Percentiles rank a stretch among this genome's conserved stretches.
phyloP scores from a whole-genome alignment of 2,329 filamentous ascomycete species.

The Trichoderma gracile region DNA sequence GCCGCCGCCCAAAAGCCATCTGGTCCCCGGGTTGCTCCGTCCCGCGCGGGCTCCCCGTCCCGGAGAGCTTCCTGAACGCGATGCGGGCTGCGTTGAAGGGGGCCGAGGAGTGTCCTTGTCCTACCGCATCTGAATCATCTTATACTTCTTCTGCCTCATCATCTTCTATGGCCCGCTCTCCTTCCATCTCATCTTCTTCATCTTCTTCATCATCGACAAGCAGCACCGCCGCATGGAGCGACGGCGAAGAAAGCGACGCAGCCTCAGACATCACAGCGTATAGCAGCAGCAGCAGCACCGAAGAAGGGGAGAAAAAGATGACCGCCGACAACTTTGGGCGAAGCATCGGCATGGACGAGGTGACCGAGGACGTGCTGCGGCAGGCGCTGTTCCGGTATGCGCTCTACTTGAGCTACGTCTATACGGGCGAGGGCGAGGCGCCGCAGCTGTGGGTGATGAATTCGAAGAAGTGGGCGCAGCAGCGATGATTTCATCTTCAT shows the following conservation, averaged over 20 bases:
- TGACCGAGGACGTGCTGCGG: constrained; percentile 33
- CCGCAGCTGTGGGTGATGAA: constrained; percentile 39
- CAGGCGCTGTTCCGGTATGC: constrained; percentile 40
- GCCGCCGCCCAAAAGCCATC: constrained; percentile 33
- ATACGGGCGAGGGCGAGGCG: constrained; percentile 31
- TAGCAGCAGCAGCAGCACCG: background rate
- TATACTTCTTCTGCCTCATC: background rate
- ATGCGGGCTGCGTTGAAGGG: constrained; percentile 36
- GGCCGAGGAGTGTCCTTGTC: background rate
- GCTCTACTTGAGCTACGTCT: constrained; percentile 40
- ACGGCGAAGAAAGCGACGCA: constrained; percentile 21
- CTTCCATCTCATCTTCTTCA: background rate
- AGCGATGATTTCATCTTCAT: background rate
- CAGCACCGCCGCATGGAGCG: constrained; percentile 14
- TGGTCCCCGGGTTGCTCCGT: constrained; percentile 42
- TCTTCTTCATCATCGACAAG: background rate
- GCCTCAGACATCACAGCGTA: background rate
- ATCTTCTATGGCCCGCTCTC: too few relatives aligned
- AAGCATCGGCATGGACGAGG: constrained; percentile 30
- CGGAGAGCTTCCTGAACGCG: constrained; percentile 38
- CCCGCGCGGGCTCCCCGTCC: constrained; percentile 35
- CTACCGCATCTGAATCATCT: background rate
- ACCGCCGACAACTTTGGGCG: constrained; percentile 27
- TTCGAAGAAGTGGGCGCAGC: constrained; percentile 27
- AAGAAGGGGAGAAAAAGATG: constrained; percentile 22